phyloP scores from a whole-genome alignment of 306 rosid genomes.

The Canavalia ensiformis region DNA sequence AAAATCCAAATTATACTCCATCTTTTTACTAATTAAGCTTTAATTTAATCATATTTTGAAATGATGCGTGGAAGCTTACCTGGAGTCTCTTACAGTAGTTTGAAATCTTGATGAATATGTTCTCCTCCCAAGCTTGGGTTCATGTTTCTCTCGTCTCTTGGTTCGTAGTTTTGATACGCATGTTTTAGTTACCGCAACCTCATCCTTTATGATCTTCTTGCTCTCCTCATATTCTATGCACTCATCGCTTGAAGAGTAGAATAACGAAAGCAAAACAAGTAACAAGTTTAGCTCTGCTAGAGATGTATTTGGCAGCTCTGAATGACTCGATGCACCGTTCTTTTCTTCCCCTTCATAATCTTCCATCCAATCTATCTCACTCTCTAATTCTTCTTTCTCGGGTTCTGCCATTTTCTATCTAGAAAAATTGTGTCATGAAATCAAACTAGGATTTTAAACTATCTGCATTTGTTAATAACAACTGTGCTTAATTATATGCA shows the following conservation, averaged over 20 bases:
- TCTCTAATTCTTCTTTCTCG: constrained; percentile 22
- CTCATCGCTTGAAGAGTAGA: constrained; percentile 48
- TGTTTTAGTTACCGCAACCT: constrained; percentile 34
- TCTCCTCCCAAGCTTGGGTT: constrained; percentile 49
- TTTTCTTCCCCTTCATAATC: constrained; percentile 42
- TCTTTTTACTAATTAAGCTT: background rate
- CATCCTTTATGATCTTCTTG: background rate
- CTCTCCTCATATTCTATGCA: constrained; percentile 6
- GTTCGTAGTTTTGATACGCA: constrained; percentile 25
- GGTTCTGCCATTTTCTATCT: constrained; percentile 42
- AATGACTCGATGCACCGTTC: background rate
- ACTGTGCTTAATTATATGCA: background rate
- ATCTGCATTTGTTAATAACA: constrained; percentile 1
- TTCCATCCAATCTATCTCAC: constrained; percentile 18
- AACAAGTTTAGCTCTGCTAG: constrained; percentile 61
- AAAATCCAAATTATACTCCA: background rate
- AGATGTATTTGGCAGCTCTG: constrained; percentile 37
- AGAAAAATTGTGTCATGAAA: constrained; percentile 12
- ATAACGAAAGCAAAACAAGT: constrained; percentile 57
- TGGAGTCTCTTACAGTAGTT: constrained; percentile 56
- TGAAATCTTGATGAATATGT: constrained; percentile 45
- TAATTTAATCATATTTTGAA: background rate
- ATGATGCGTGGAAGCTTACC: constrained; percentile 43
- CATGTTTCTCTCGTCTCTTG: constrained; percentile 44
- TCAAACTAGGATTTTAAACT: constrained; percentile 15